Evolutionary conservation across 345 rosid genomes (phyloP), one percentile per base, ranked within the genome.

Genomic region (Moricandia arvensis): DNA sequence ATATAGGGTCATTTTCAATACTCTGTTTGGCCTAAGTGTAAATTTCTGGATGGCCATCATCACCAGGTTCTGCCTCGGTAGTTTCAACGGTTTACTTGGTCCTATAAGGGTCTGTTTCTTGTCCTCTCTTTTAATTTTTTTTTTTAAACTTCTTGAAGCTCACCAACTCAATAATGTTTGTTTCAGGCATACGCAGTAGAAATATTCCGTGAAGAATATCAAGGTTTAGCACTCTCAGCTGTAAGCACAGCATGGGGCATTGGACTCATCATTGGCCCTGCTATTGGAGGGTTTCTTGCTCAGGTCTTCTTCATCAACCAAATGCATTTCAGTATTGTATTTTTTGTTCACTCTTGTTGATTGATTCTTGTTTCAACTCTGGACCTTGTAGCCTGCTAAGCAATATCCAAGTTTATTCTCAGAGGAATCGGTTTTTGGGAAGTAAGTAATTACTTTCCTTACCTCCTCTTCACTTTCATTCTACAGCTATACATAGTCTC

Each of bases 221-320:
- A 90, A 73, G 91, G 94, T 54, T 76, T 92, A 76, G 98, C 94
- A 71, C 75, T 95, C 63, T 88, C 98, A 74, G 84, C 90, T 2
- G 99, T 95, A 83, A 89, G 97, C 68, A 92, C 98, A 70, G 82
- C 98, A 18, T 95, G 99, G 99, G 98, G 97, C 3, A 88, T 89
- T 43, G 99, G 99, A 78, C 82, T 95, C 86, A 85, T 95, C 79
- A 83, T 95, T 79, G 99, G 99, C 66, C 99, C 99, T 51, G 96
- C 99, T 62, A 45, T 95, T 3, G 99, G 99, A 69, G 99, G 98
- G 43, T 95, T 80, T 75, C 83, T 92, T 66, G 94, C 99, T 3
- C 96, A 95, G 99, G 99, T 95, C 75, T 63, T 49, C 24, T 15
- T 79, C 59, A 24, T 9, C 43, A 41, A 59, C 54, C 68, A 8